A percentile compares a stretch with the other conserved stretches of the same genome.
Conservation (phyloP, 352 stramenopile species). For the Thalassiosira livingstoniorum region DNA sequence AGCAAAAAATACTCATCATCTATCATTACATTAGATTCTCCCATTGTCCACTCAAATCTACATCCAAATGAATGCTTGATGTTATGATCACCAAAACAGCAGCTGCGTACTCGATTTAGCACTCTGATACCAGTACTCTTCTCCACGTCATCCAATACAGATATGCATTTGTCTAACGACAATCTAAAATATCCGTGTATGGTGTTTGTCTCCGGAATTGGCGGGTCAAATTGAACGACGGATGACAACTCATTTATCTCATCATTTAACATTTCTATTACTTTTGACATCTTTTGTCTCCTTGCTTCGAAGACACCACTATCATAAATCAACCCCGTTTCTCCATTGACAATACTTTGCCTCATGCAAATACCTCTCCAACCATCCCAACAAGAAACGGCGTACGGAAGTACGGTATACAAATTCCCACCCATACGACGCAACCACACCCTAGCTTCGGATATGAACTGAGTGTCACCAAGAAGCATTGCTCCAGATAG, state of each 20-base stretch:
- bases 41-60: slow-evolving; percentile 75
- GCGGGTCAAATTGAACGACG: slow-evolving; percentile 71
- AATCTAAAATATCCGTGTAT: slow-evolving; percentile 72
- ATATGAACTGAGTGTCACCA: slow-evolving; percentile 73
- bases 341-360: not conserved
- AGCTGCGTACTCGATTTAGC: slow-evolving; percentile 57
- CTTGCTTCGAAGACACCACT: slow-evolving; percentile 63
- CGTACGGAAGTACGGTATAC: slow-evolving; percentile 81
- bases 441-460: slow-evolving; percentile 79
- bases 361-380: slow-evolving; percentile 55
- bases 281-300: slow-evolving; percentile 59
- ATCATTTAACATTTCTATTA: slow-evolving; percentile 46
- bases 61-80: slow-evolving; percentile 46
- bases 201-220: slow-evolving; percentile 67
- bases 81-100: slow-evolving; percentile 9
- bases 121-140: slow-evolving; percentile 55
- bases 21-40: slow-evolving; percentile 66
- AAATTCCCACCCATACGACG: slow-evolving; percentile 85
- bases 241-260: slow-evolving; percentile 36
- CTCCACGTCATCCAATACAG: slow-evolving; percentile 44
- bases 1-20: slow-evolving; percentile 59
- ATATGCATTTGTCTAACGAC: slow-evolving; percentile 47
- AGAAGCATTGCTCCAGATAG: slow-evolving; percentile 83
- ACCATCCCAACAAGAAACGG: slow-evolving; percentile 71
- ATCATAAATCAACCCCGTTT: not conserved